A percentile compares a stretch with the other conserved stretches of the same genome.
phyloP scores from a whole-genome alignment of 2,329 filamentous ascomycete species.

The Fusarium sp. region DNA sequence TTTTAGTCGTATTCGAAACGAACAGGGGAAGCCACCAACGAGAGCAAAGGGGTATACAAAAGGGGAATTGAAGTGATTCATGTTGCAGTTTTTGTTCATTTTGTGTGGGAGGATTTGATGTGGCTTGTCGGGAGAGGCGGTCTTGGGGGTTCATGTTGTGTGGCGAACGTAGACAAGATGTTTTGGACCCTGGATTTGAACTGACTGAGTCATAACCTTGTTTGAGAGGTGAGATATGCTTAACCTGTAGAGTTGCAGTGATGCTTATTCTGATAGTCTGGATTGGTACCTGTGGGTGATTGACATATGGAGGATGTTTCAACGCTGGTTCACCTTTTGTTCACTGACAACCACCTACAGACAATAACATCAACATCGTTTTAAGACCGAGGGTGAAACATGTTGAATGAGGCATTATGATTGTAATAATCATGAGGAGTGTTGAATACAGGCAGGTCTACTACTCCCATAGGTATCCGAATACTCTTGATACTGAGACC shows the following conservation, averaged over 20 bases:
- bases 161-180: neutral
- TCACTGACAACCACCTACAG: neutral
- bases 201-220: conserved; percentile 24
- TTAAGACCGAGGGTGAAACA: neutral
- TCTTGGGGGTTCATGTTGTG: neutral
- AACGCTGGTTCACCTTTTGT: neutral
- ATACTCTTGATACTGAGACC: neutral
- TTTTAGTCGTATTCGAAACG: neutral
- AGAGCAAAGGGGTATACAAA: neutral
- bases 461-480: neutral
- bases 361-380: neutral
- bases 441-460: neutral
- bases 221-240: neutral
- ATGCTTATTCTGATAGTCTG: neutral
- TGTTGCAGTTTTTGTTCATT: neutral
- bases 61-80: neutral
- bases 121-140: neutral
- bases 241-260: neutral
- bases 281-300: too few species aligned
- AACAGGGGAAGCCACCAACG: neutral
- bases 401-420: too few species aligned
- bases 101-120: neutral
- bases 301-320: neutral
- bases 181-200: conserved; percentile 22
- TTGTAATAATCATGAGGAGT: neutral